Conservation (phyloP, 352 stramenopile species). For the Phytophthora idaei region DNA sequence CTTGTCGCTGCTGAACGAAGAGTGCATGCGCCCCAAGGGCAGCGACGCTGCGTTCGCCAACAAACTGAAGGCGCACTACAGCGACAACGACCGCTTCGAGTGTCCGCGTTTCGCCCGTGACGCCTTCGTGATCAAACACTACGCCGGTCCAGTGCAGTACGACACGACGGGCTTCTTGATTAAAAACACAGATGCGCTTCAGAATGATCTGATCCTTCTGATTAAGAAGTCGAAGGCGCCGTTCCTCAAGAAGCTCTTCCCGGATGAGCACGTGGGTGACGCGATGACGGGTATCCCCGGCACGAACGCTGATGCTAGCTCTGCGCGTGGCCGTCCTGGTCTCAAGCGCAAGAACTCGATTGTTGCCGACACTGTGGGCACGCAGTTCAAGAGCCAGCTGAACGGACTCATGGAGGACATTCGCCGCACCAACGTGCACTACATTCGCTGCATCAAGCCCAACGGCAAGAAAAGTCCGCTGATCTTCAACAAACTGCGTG, state of each 20-base stretch:
- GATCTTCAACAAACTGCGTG: constrained; percentile 89
- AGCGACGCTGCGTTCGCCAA: constrained; percentile 86
- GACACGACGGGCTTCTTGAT: constrained; percentile 94
- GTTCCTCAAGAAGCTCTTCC: constrained; percentile 85
- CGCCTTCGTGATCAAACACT: constrained; percentile 96
- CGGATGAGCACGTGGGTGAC: constrained; percentile 65
- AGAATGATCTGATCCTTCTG: constrained; percentile 91
- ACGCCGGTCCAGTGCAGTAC: constrained; percentile 96
- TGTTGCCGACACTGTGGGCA: constrained; percentile 80
- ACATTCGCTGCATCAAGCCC: constrained; percentile 99
- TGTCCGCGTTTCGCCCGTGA: constrained; percentile 82
- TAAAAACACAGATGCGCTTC: constrained; percentile 96
- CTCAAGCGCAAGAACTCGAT: constrained; percentile 86
- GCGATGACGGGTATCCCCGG: constrained; percentile 47
- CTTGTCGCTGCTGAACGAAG: constrained; percentile 94
- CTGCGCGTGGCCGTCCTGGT: constrained; percentile 32
- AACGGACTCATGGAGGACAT: constrained; percentile 95
- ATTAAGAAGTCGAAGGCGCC: constrained; percentile 70
- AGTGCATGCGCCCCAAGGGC: constrained; percentile 90
- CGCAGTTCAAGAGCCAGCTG: constrained; percentile 95
- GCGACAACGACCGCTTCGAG: constrained; percentile 88
- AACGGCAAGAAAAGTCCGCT: constrained; percentile 94
- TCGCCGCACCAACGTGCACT: constrained; percentile 96
- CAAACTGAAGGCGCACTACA: constrained; percentile 90
- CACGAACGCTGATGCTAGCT: constrained; percentile 25